Evolutionary conservation across 768 basidiomycete species (phyloP).

Genomic region (Boletales sp.): DNA sequence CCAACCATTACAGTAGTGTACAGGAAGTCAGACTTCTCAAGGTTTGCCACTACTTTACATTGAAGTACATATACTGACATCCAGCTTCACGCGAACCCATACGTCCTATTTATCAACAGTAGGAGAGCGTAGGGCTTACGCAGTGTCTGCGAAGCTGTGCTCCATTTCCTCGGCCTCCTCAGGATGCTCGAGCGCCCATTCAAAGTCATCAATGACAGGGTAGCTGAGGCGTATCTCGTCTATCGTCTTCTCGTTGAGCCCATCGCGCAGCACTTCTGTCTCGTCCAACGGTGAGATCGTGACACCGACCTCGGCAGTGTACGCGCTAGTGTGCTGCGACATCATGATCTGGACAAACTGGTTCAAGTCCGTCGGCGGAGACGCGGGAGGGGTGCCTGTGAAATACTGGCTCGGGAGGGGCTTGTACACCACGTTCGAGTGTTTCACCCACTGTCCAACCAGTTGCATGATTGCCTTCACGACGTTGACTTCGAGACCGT

Average conservation of each 20-base stretch:
- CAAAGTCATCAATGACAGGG: not conserved
- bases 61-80: not conserved
- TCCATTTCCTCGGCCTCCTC: not conserved
- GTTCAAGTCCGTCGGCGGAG: too few species aligned
- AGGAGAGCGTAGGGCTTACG: too few species aligned
- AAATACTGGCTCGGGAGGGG: constrained; percentile 11
- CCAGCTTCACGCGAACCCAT: too few species aligned
- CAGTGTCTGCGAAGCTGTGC: too few species aligned
- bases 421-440: constrained; percentile 1
- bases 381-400: not conserved
- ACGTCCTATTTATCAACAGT: too few species aligned
- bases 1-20: too few species aligned
- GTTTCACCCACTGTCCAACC: not conserved
- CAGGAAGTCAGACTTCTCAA: too few species aligned
- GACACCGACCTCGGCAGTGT: not conserved
- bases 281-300: not conserved
- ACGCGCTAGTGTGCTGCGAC: too few species aligned
- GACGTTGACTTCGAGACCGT: not conserved
- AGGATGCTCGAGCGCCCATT: not conserved
- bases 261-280: not conserved
- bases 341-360: too few species aligned
- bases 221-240: not conserved
- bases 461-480: not conserved
- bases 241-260: not conserved
- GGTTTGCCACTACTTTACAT: not conserved